phyloP scores from a whole-genome alignment of 805 yeast genomes.

The Zygoascus flipseniorum region DNA sequence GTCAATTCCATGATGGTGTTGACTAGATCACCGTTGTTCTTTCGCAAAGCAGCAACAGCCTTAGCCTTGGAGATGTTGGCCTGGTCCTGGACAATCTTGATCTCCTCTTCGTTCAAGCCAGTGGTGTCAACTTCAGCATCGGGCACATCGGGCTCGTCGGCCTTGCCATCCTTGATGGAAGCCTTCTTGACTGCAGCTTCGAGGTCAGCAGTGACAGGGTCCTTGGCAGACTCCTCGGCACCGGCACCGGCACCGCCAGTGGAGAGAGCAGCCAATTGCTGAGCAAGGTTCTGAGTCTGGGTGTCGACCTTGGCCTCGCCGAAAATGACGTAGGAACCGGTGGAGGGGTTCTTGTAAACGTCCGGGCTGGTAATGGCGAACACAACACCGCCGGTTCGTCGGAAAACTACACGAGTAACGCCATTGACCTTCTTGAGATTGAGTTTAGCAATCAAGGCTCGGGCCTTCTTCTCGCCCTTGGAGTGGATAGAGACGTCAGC shows the following conservation, averaged over 20 bases:
- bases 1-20: conserved; percentile 75
- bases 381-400: conserved; percentile 84
- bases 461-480: conserved; percentile 85
- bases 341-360: conserved; percentile 83
- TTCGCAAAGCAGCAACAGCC: conserved; percentile 85
- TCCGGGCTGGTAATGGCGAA: conserved; percentile 91
- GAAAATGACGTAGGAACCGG: conserved; percentile 90
- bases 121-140: conserved; percentile 76
- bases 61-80: conserved; percentile 80
- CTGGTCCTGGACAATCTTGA: conserved; percentile 83
- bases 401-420: conserved; percentile 90
- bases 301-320: conserved; percentile 98
- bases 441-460: conserved; percentile 78
- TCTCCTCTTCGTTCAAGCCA: conserved; percentile 75
- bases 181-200: conserved; percentile 27
- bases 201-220: conserved; percentile 20
- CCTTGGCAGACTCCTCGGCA: conserved; percentile 23
- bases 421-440: conserved; percentile 87
- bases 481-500: conserved; percentile 16
- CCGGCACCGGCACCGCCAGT: conserved; percentile 40
- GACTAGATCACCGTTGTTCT: conserved; percentile 88
- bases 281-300: conserved; percentile 75
- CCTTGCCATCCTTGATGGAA: conserved; percentile 29
- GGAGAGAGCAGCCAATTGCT: conserved; percentile 65
- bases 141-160: conserved; percentile 45